Conservation (phyloP, 2,329 filamentous ascomycete genomes). For the Aspergillus sp. region DNA sequence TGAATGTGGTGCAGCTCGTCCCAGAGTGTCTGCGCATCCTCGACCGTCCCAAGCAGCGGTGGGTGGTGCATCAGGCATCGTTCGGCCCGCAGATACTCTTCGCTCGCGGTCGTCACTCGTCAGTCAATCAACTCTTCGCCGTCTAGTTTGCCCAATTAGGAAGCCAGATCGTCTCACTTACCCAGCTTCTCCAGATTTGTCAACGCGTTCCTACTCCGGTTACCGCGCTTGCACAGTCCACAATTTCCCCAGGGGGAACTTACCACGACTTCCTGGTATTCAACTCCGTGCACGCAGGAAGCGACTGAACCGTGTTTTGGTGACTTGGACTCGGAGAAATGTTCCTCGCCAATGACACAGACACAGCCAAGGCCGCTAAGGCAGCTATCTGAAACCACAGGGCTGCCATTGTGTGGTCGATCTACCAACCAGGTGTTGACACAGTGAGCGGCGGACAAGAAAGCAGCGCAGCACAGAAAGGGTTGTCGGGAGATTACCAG, state of each 20-base stretch:
- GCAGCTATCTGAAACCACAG: not conserved
- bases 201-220: not conserved
- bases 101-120: not conserved
- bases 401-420: not conserved
- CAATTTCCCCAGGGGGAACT: not conserved
- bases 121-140: no score
- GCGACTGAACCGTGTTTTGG: no score
- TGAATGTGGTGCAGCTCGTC: conserved; percentile 5
- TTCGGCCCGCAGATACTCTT: conserved; percentile 6
- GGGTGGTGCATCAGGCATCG: conserved; percentile 8
- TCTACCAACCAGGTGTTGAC: not conserved
- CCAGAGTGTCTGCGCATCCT: not conserved
- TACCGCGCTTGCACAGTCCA: not conserved
- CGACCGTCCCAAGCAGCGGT: not conserved
- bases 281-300: not conserved
- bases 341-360: not conserved
- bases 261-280: conserved; percentile 6
- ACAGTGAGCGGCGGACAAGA: no score
- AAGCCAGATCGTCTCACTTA: not conserved
- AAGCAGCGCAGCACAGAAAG: not conserved
- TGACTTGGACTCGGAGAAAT: not conserved
- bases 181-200: not conserved
- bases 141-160: no score
- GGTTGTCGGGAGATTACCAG: not conserved
- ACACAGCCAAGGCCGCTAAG: not conserved